These are phyloP conservation scores for Radiomyces spectabilis DNA, from an alignment of 192 early-diverging fungal genomes.

Conservation along the genomic window DNA sequence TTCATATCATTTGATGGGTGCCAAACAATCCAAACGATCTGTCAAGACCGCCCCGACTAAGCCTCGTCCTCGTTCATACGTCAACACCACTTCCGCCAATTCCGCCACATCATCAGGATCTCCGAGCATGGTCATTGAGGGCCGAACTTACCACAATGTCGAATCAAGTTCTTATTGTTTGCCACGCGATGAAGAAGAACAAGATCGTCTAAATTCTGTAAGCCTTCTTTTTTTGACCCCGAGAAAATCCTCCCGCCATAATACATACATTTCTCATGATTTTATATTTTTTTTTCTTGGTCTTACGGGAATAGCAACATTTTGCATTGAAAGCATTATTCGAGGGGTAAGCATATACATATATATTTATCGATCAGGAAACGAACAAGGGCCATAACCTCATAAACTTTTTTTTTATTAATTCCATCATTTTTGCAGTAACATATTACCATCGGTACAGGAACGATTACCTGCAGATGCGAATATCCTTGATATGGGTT, in stretches of 20 bases:
- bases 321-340: slow-evolving; percentile 15
- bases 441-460: neutral
- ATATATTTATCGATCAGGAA: too few species aligned
- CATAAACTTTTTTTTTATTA: neutral
- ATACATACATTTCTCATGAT: too few species aligned
- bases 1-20: too few species aligned
- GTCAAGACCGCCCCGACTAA: too few species aligned
- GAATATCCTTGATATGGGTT: slow-evolving; percentile 27
- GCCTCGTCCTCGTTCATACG: too few species aligned
- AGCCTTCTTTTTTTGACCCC: neutral
- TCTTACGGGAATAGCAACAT: slow-evolving; percentile 5
- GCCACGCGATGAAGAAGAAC: slow-evolving; percentile 22
- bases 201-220: slow-evolving; percentile 18
- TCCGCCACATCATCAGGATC: too few species aligned
- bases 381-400: too few species aligned
- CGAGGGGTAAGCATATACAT: slow-evolving; percentile 12
- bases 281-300: neutral
- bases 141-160: slow-evolving; percentile 18
- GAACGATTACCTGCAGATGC: neutral
- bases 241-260: too few species aligned
- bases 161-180: slow-evolving; percentile 13
- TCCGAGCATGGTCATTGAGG: slow-evolving; percentile 8
- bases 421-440: slow-evolving; percentile 2
- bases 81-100: too few species aligned
- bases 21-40: too few species aligned